These are phyloP conservation scores for Ophiocordyceps camponoti-rufipedis DNA, from an alignment of 2,329 filamentous ascomycete species.

Conservation along the genomic window DNA sequence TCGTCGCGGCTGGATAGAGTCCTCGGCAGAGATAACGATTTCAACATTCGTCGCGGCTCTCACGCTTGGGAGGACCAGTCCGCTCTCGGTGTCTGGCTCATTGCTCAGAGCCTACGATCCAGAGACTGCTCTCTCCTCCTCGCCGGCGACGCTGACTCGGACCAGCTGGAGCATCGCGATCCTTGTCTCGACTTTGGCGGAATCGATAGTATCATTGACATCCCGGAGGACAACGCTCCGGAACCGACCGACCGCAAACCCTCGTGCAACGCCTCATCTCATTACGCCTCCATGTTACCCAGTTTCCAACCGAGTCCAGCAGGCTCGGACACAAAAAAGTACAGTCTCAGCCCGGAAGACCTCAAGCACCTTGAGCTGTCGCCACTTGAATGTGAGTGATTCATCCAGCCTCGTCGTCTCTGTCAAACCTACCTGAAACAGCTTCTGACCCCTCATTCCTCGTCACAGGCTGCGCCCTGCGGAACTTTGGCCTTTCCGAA, in stretches of 20 bases:
- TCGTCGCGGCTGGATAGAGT: conserved; percentile 4
- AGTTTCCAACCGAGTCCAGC: conserved; percentile 16
- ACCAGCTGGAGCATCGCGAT: not conserved
- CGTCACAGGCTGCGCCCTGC: conserved; percentile 6
- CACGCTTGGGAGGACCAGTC: conserved; percentile 15
- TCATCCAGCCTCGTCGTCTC: too few relatives aligned
- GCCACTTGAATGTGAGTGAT: conserved; percentile 14
- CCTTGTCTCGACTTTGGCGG: conserved; percentile 2
- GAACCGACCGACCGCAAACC: not conserved
- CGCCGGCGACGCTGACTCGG: conserved; percentile 3
- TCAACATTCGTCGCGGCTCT: conserved; percentile 11
- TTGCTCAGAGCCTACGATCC: conserved; percentile 13
- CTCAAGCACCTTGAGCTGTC: conserved; percentile 16
- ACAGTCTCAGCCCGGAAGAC: conserved; percentile 13
- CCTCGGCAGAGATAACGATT: conserved; percentile 9
- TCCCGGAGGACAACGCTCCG: not conserved
- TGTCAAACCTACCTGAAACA: not conserved
- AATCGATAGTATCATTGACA: conserved; percentile 4
- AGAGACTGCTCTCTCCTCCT: conserved; percentile 8
- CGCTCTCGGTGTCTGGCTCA: conserved; percentile 18
- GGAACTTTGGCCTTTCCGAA: conserved; percentile 6
- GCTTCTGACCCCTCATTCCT: not conserved
- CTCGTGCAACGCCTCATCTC: conserved; percentile 11
- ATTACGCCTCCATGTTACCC: conserved; percentile 14
- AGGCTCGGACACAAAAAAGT: conserved; percentile 9